These are phyloP conservation scores for Neurospora africana DNA, from an alignment of 495 filamentous ascomycete genomes.

Conservation along the genomic window DNA sequence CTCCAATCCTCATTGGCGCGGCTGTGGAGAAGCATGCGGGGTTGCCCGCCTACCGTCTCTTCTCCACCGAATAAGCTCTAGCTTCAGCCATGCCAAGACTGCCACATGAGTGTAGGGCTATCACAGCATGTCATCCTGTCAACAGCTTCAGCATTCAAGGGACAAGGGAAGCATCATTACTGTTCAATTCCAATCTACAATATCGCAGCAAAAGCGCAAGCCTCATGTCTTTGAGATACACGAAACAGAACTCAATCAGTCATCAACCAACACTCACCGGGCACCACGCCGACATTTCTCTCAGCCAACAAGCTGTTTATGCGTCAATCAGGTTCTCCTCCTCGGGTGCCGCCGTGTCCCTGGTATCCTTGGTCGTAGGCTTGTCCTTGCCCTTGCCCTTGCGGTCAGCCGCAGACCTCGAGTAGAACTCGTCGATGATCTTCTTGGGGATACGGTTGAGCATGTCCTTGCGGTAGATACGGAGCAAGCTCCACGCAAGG, in stretches of 20 bases:
- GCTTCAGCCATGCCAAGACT: not conserved
- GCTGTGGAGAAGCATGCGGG: conserved; percentile 4
- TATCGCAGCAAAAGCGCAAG: conserved; percentile 4
- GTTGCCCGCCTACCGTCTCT: conserved; percentile 11
- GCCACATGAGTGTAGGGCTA: not conserved
- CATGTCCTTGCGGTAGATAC: conserved; percentile 94
- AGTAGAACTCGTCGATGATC: conserved; percentile 86
- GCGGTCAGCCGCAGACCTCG: conserved; percentile 44
- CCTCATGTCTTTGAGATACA: conserved; percentile 11
- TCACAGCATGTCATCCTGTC: not conserved
- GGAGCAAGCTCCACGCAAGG: conserved; percentile 87
- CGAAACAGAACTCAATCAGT: conserved; percentile 7
- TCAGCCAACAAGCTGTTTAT: conserved; percentile 19
- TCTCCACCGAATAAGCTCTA: conserved; percentile 38
- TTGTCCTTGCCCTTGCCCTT: conserved; percentile 50
- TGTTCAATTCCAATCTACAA: conserved; percentile 18
- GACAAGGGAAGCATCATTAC: conserved; percentile 1
- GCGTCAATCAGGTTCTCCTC: conserved; percentile 62
- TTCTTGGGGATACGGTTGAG: conserved; percentile 96
- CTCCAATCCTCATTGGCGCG: conserved; percentile 9
- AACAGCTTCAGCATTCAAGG: not conserved
- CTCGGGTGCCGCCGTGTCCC: conserved; percentile 39
- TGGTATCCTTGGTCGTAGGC: conserved; percentile 46
- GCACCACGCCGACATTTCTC: conserved; percentile 4
- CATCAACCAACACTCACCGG: not conserved